Conservation (phyloP, 139 green algal species). For the Chlamydomonas urium region DNA sequence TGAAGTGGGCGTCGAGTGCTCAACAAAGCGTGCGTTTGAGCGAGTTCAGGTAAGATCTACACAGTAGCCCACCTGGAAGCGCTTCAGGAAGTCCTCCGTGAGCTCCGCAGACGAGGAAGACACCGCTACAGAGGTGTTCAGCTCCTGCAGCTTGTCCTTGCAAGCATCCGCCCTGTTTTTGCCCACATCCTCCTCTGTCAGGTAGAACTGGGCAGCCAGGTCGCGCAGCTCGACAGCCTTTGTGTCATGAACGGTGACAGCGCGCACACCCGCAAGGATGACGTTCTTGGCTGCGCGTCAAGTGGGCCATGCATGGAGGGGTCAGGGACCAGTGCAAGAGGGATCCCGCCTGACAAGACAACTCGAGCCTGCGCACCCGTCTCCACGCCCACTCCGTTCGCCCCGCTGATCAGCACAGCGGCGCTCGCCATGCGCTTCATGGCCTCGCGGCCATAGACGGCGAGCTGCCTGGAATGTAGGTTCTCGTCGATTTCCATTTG, state of each 20-base stretch:
- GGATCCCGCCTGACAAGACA: no score
- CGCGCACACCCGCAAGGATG: slow-evolving; percentile 92
- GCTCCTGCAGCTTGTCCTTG: slow-evolving; percentile 86
- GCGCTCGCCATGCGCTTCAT: slow-evolving; percentile 85
- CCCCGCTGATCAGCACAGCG: slow-evolving; percentile 80
- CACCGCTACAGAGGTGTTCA: slow-evolving; percentile 89
- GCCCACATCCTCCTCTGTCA: slow-evolving; percentile 83
- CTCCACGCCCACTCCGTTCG: slow-evolving; percentile 87
- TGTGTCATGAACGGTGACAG: slow-evolving; percentile 84
- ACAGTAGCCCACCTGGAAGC: slow-evolving; percentile 82
- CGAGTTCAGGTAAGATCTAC: no score
- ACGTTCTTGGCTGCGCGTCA: slow-evolving; percentile 98
- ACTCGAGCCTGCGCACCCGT: slow-evolving; percentile 77
- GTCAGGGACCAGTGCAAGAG: no score
- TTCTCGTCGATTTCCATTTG: slow-evolving; percentile 88
- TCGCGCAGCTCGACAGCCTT: slow-evolving; percentile 52
- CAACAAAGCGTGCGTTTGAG: no score
- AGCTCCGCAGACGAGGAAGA: slow-evolving; percentile 49
- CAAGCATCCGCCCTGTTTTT: slow-evolving; percentile 87
- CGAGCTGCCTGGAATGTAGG: slow-evolving; percentile 93
- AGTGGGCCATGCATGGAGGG: no score
- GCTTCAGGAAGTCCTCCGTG: slow-evolving; percentile 56
- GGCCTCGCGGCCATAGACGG: slow-evolving; percentile 93
- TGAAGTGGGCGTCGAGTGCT: no score
- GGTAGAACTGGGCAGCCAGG: slow-evolving; percentile 93